phyloP scores from a whole-genome alignment of 805 yeast genomes.

The Schwanniomyces pseudopolymorphus region DNA sequence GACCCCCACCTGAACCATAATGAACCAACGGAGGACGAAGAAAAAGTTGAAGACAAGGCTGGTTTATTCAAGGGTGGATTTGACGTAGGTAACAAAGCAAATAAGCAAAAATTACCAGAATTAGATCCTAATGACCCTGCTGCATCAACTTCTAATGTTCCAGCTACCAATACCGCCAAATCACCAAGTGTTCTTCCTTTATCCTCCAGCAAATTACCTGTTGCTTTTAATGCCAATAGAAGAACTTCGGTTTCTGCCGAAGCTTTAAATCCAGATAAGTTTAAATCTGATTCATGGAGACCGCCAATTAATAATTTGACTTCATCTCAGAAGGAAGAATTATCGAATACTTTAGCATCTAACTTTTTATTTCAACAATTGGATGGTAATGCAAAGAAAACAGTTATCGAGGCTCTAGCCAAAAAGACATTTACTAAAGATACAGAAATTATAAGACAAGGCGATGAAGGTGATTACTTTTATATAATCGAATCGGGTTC shows the following conservation, averaged over 20 bases:
- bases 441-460: constrained; percentile 76
- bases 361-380: constrained; percentile 84
- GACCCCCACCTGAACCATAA: constrained; percentile 58
- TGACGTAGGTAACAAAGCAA: constrained; percentile 13
- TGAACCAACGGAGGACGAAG: constrained; percentile 13
- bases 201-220: constrained; percentile 40
- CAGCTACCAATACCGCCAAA: constrained; percentile 7
- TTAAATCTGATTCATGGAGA: constrained; percentile 65
- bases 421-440: constrained; percentile 63
- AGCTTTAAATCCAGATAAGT: constrained; percentile 72
- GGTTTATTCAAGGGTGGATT: constrained; percentile 28
- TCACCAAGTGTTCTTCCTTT: constrained; percentile 12
- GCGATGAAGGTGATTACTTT: constrained; percentile 92
- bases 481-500: constrained; percentile 82
- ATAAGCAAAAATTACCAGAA: constrained; percentile 15
- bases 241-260: constrained; percentile 92
- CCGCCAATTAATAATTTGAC: constrained; percentile 69
- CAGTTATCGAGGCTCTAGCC: constrained; percentile 81
- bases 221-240: constrained; percentile 72
- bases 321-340: constrained; percentile 61
- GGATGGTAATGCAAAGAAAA: constrained; percentile 71
- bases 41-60: constrained; percentile 6
- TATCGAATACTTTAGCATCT: constrained; percentile 68
- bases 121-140: constrained; percentile 27
- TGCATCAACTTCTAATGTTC: constrained; percentile 3